phyloP scores from a whole-genome alignment of 345 rosid species.

The Citropsis articulata region DNA sequence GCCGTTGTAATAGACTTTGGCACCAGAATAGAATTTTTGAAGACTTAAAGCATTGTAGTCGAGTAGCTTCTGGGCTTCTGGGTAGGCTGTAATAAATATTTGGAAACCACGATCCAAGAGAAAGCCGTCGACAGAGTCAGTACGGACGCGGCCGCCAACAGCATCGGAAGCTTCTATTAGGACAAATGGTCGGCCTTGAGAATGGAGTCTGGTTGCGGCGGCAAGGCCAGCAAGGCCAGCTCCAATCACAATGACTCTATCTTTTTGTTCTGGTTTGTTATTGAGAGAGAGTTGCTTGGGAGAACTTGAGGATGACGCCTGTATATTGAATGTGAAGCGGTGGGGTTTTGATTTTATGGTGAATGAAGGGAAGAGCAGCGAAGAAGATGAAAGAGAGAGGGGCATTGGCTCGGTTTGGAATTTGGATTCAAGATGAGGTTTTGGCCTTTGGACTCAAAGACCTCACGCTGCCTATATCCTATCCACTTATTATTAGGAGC shows the following conservation, averaged over 20 bases:
- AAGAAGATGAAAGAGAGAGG: not conserved
- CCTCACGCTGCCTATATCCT: too few species aligned
- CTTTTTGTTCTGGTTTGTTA: constrained; percentile 9
- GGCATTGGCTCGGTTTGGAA: constrained; percentile 18
- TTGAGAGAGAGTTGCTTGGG: constrained; percentile 18
- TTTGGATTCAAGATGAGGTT: too few species aligned
- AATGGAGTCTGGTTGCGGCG: constrained; percentile 66
- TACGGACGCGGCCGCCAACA: constrained; percentile 88
- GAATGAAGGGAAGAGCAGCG: constrained; percentile 1
- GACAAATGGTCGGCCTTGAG: constrained; percentile 57
- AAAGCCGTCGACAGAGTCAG: constrained; percentile 77
- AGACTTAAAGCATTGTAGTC: constrained; percentile 55
- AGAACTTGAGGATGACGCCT: constrained; percentile 7
- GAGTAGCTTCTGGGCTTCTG: constrained; percentile 79
- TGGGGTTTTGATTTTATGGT: constrained; percentile 1
- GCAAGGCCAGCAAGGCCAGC: constrained; percentile 93
- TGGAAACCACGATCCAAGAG: constrained; percentile 94
- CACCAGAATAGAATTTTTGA: constrained; percentile 78
- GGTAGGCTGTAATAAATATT: constrained; percentile 91
- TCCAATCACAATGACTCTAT: constrained; percentile 65
- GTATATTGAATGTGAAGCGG: not conserved
- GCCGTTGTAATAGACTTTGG: constrained; percentile 56
- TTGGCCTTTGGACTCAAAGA: too few species aligned
- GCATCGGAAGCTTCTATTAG: constrained; percentile 79
- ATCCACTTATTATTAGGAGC: too few species aligned